Evolutionary conservation across 495 filamentous ascomycete species (phyloP).

Genomic region (Xeromyces bisporus): DNA sequence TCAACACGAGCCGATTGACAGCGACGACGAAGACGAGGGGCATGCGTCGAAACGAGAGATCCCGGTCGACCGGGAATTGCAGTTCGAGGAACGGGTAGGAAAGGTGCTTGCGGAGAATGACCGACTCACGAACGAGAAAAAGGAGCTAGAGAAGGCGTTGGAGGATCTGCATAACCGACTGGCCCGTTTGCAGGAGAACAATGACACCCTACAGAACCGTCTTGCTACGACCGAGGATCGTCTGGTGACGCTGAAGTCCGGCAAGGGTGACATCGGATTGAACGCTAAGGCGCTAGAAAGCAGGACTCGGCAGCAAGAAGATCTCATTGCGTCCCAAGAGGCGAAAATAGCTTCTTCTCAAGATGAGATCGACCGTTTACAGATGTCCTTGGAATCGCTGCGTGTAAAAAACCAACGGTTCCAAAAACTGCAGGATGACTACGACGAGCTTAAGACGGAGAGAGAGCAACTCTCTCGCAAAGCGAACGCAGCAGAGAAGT

Average conservation of each 20-base stretch:
- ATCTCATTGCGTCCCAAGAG: constrained; percentile 42
- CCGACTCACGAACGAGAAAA: constrained; percentile 34
- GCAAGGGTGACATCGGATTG: constrained; percentile 27
- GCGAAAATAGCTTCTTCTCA: constrained; percentile 31
- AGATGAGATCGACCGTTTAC: constrained; percentile 26
- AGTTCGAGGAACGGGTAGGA: constrained; percentile 38
- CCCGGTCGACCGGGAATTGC: constrained; percentile 31
- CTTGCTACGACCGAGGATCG: constrained; percentile 32
- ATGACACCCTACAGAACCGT: constrained; percentile 32
- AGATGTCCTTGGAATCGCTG: constrained; percentile 24
- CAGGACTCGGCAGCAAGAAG: constrained; percentile 34
- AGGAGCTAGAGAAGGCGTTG: constrained; percentile 32
- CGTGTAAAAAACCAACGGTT: constrained; percentile 29
- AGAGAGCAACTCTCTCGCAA: constrained; percentile 62
- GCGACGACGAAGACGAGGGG: constrained; percentile 21
- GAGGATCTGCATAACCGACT: constrained; percentile 38
- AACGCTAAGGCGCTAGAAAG: constrained; percentile 30
- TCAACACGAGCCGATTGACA: constrained; percentile 19
- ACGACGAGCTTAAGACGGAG: constrained; percentile 55
- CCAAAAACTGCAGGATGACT: constrained; percentile 45
- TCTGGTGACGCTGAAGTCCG: constrained; percentile 25
- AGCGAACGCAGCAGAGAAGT: constrained; percentile 59
- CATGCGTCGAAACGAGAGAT: constrained; percentile 17
- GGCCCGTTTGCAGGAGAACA: constrained; percentile 40
- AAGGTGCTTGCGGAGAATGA: constrained; percentile 33